Percentiles rank a stretch among this genome's conserved stretches.
phyloP scores from a whole-genome alignment of 805 yeast species.

The Citeromyces nyonsensis region DNA sequence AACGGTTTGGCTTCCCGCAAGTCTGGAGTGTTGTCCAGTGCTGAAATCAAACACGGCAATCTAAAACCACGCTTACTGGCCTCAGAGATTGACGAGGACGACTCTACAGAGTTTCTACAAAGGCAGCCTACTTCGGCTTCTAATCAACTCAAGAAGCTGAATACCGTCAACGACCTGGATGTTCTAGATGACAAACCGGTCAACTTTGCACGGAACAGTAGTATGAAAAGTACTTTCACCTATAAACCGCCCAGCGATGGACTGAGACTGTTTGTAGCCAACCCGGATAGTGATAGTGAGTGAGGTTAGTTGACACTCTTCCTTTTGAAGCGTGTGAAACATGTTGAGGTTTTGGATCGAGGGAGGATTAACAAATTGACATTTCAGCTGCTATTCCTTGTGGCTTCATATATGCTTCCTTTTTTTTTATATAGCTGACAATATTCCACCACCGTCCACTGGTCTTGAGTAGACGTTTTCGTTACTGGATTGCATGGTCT shows the following conservation, averaged over 20 bases:
- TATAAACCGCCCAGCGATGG: slow-evolving; percentile 15
- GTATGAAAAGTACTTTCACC: slow-evolving; percentile 14
- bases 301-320: no score
- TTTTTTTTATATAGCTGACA: no score
- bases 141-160: slow-evolving; percentile 12
- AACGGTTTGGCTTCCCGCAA: no score
- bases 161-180: slow-evolving; percentile 1
- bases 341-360: no score
- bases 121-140: slow-evolving; percentile 15
- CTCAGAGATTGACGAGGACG: slow-evolving; percentile 60
- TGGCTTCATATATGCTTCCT: no score
- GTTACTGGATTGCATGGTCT: no score
- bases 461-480: no score
- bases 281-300: slow-evolving; percentile 36
- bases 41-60: slow-evolving; percentile 46
- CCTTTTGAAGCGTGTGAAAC: no score
- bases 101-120: slow-evolving; percentile 16
- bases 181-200: neutral
- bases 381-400: no score
- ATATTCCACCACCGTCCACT: no score
- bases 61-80: slow-evolving; percentile 55
- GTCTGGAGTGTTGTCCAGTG: slow-evolving; percentile 7
- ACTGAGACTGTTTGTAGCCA: slow-evolving; percentile 37
- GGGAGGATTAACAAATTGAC: no score
- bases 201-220: slow-evolving; percentile 12